Base-by-base conservation (phyloP, 768 basidiomycete species). In the Mrakia hoshinonis region DNA sequence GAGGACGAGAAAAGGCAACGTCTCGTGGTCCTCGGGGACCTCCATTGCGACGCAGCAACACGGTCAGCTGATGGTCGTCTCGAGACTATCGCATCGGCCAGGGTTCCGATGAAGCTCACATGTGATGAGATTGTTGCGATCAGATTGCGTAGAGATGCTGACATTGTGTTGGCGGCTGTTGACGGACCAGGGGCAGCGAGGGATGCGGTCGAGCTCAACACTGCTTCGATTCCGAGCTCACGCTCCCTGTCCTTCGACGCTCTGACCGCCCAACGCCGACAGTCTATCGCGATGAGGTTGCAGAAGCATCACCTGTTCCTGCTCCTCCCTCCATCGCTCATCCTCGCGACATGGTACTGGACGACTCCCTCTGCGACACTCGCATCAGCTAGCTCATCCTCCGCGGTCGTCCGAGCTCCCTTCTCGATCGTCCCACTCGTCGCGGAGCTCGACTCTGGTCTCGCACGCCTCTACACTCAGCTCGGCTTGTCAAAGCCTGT, bases 1-100 rank as follows among this genome's bases (percentile, higher is more conserved):
- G 9, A 61, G 34, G 58, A 61, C 4, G 22, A 61, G n/a, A 31
- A 36, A 38, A 10, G 58, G 34, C 18, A 61, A 31, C 58, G 58
- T 61, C 36, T 61, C 58, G 20, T 61, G 58, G 58, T 61, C 58
- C 10, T 38, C 34, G 12, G 58, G 58, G 58, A 61, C 36, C 58
- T 61, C 26, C 13, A 15, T 26, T 26, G 18, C 26, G 54, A 31
- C 26, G 22, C 18, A 0, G 24, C 13, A 54, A 7, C 26, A 31
- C 26, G 54, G 26, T 55, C 29, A 22, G 29, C 22, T 24, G 13
- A 29, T 18, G 9, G 34, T 20, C 46, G 46, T 47, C 20, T 24
- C 52, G 10, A 24, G 49, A 18, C 20, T 20, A 7, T 1, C 18
- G 36, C 29, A 5, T 61, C n/a, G n/a, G 22, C 7, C 1, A 61